Evolutionary conservation across 2,329 filamentous ascomycete species (phyloP).

Genomic region (Waltergamsia citrina): DNA sequence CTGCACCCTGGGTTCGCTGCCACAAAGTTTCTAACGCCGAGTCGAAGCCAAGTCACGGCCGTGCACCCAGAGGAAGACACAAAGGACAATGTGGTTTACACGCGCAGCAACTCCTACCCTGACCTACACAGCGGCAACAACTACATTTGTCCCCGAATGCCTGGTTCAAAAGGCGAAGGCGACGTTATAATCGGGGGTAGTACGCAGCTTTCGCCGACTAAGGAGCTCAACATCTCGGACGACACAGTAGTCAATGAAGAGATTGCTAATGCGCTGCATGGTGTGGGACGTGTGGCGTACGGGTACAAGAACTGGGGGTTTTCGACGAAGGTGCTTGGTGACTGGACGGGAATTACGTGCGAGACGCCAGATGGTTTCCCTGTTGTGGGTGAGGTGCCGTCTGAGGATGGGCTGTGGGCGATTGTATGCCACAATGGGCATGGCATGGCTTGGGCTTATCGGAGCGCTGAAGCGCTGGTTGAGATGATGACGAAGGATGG

Average conservation of each 20-base stretch:
- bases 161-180: slow-evolving; percentile 12
- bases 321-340: neutral
- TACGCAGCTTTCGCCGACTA: slow-evolving; percentile 13
- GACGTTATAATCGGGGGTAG: slow-evolving; percentile 18
- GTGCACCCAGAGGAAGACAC: slow-evolving; percentile 19
- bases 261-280: slow-evolving; percentile 36
- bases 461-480: slow-evolving; percentile 47
- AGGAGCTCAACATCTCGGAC: slow-evolving; percentile 27
- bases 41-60: slow-evolving; percentile 40
- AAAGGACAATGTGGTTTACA: slow-evolving; percentile 11
- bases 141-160: slow-evolving; percentile 21
- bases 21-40: slow-evolving; percentile 31
- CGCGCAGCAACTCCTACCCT: slow-evolving; percentile 11
- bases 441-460: slow-evolving; percentile 55
- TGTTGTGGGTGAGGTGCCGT: slow-evolving; percentile 38
- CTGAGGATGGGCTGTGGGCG: slow-evolving; percentile 38
- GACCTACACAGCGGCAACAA: slow-evolving; percentile 24
- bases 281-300: slow-evolving; percentile 28
- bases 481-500: slow-evolving; percentile 38
- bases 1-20: slow-evolving; percentile 33
- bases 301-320: slow-evolving; percentile 23
- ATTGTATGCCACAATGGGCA: slow-evolving; percentile 56
- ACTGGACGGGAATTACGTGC: slow-evolving; percentile 50
- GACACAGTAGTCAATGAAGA: slow-evolving; percentile 40
- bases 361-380: slow-evolving; percentile 43